These are phyloP conservation scores for Phytophthora fragariae DNA, from an alignment of 352 stramenopile genomes.

Conservation along the genomic window DNA sequence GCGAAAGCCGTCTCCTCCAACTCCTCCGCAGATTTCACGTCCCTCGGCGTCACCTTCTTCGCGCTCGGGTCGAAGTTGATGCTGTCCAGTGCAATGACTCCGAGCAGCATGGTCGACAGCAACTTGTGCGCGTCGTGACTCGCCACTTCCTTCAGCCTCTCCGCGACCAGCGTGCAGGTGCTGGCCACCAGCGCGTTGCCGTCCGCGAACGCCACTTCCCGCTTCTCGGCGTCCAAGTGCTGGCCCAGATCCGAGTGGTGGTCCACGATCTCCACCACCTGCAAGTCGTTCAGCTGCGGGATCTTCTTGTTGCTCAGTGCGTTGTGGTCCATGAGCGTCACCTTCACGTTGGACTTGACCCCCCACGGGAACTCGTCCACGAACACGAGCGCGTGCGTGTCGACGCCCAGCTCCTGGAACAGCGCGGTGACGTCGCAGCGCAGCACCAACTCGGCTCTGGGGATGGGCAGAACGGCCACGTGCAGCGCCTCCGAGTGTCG, in stretches of 20 bases:
- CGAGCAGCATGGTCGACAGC: slow-evolving; percentile 78
- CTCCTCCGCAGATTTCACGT: slow-evolving; percentile 47
- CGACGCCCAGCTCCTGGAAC: slow-evolving; percentile 60
- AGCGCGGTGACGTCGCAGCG: slow-evolving; percentile 74
- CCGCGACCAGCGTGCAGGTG: slow-evolving; percentile 82
- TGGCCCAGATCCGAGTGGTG: slow-evolving; percentile 76
- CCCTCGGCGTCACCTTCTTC: slow-evolving; percentile 80
- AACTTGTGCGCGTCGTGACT: slow-evolving; percentile 41
- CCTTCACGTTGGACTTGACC: slow-evolving; percentile 33
- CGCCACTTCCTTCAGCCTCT: slow-evolving; percentile 46
- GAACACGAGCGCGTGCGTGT: slow-evolving; percentile 67
- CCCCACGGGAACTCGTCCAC: slow-evolving; percentile 82
- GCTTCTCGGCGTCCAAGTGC: slow-evolving; percentile 48
- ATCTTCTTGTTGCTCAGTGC: slow-evolving; percentile 71
- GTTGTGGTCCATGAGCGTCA: slow-evolving; percentile 84
- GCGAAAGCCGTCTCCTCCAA: slow-evolving; percentile 61
- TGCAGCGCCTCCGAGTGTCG: slow-evolving; percentile 31
- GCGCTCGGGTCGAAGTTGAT: slow-evolving; percentile 78
- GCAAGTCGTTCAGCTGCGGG: slow-evolving; percentile 14
- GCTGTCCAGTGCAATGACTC: slow-evolving; percentile 80
- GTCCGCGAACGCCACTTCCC: slow-evolving; percentile 77
- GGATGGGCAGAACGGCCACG: slow-evolving; percentile 70
- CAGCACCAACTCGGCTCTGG: slow-evolving; percentile 65
- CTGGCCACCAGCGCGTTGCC: slow-evolving; percentile 76
- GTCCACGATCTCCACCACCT: slow-evolving; percentile 81